A percentile compares a stretch with the other conserved stretches of the same genome.
These are phyloP conservation scores for Lablab purpureus DNA, from an alignment of 306 rosid species.

Conservation along the genomic window DNA sequence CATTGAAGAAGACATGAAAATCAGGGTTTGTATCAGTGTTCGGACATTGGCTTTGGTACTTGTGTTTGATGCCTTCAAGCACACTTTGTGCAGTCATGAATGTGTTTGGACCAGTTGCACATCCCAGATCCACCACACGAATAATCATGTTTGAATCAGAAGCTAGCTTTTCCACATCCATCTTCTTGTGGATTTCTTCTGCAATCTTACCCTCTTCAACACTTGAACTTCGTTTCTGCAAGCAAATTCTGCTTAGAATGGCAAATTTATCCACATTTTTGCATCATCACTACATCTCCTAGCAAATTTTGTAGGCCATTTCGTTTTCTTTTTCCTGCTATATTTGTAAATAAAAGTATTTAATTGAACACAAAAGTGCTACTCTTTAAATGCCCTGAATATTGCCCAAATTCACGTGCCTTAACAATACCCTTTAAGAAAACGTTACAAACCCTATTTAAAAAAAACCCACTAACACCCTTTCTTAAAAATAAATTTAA, in stretches of 20 bases:
- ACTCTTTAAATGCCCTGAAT: no score
- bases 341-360: no score
- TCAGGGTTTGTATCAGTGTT: slow-evolving; percentile 12
- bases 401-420: no score
- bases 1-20: slow-evolving; percentile 59
- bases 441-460: no score
- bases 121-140: slow-evolving; percentile 60
- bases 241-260: background rate
- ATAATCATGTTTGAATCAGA: slow-evolving; percentile 35
- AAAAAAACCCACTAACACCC: no score
- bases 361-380: no score
- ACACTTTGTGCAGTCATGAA: slow-evolving; percentile 32
- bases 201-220: slow-evolving; percentile 40
- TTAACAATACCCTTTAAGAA: no score
- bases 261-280: no score
- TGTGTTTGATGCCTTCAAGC: slow-evolving; percentile 48
- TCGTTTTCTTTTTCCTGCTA: no score
- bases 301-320: no score
- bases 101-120: slow-evolving; percentile 62
- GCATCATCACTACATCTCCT: no score
- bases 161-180: slow-evolving; percentile 44
- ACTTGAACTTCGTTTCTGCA: slow-evolving; percentile 47
- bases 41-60: slow-evolving; percentile 36
- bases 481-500: no score
- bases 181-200: slow-evolving; percentile 48